Evolutionary conservation across 2,329 filamentous ascomycete species (phyloP), one percentile per base, ranked within the genome.

Genomic region (Fusarium bulbicola): DNA sequence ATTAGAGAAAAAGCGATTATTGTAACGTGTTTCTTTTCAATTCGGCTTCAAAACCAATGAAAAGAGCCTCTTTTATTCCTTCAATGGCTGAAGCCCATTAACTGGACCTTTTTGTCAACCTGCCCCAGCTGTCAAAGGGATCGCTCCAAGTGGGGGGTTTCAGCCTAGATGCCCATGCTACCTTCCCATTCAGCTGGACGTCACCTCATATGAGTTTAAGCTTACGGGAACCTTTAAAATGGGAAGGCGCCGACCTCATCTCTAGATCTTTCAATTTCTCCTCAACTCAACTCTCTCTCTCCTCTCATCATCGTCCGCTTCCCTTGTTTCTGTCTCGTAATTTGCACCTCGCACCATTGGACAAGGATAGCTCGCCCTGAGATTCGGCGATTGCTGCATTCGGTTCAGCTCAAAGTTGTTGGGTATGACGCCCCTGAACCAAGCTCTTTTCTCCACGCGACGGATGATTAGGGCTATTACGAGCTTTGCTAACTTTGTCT

Each of bases 371-470:
- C 49, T 68, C 54, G 49, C 52, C 63, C 34, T 66, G 46, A 63
- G 47, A 62, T 47, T 70, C 75, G 75, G 75, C 74, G 75, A 77
- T 77, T 77, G 67, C 75, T 77, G 40, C 24, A 62, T 77, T 66
- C 32, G 72, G 75, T 56, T 64, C 56, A 50, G 24, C 56, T 59
- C 6, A 18, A 68, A 64, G 30, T 26, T 59, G 66, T 71, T 74
- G 57, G 66, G 72, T 73, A 74, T 64, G 59, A 62, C 68, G 57
- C 74, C 75, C 74, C 74, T 77, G 60, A 69, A 64, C 66, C 59
- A 61, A 63, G 49, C 57, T 66, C n/a, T 45, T 40, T 47, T 56
- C 54, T 58, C 45, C 43, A 59, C 65, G 36, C 37, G 8, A 30
- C 28, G 20, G 37, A 54, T 45, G 36, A 40, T 68, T 54, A n/a